Evolutionary conservation across 2,329 filamentous ascomycete genomes (phyloP), one percentile per base, ranked within the genome.

Genomic region (Dothideomycetidae sp.): DNA sequence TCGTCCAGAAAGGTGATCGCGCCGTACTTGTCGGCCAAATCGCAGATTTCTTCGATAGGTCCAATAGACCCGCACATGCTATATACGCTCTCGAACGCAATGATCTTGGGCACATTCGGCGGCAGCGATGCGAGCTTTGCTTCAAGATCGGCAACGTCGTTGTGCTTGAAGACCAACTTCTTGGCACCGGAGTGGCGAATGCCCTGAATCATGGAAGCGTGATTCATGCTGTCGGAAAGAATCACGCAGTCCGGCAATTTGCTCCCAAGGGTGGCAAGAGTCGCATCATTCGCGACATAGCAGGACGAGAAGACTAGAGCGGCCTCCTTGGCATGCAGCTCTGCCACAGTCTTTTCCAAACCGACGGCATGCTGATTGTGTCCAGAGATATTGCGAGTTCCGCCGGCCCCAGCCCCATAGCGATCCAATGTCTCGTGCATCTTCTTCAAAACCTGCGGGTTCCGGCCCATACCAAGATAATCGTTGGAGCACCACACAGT

Each of bases 401-500:
- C 90, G 44, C 90, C 90, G 21, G 90, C 90, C 42, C 90, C 90
- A 21, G 90, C 84, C 42, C 90, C 90, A 52, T 98, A 98, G 54
- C 77, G 82, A 50, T 98, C 86, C 30, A 98, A 66, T 3, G 86
- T 94, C 56, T 88, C 72, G 57, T 98, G 88, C 90, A 96, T 98
- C 40, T 74, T 74, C 57, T 81, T 75, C 52, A 98, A 65, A 10
- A 98, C 90, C 35, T 82, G 69, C 10, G 75, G 72, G 61, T 96
- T 94, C 50, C 85, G 74, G 31, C 90, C 88, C 90, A 98, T 98
- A 50, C 90, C 90, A 13, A 98, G 75, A 59, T 98, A 98, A 59
- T 98, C 90, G 54, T 98, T 98, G 56, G 88, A 92, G 68, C 90
- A 98, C 90, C 90, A 98, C 16, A 96, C 90, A 2, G 86, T 93